Conservation (phyloP, 176 grass and related monocot genomes). For the Carex kokanica region DNA sequence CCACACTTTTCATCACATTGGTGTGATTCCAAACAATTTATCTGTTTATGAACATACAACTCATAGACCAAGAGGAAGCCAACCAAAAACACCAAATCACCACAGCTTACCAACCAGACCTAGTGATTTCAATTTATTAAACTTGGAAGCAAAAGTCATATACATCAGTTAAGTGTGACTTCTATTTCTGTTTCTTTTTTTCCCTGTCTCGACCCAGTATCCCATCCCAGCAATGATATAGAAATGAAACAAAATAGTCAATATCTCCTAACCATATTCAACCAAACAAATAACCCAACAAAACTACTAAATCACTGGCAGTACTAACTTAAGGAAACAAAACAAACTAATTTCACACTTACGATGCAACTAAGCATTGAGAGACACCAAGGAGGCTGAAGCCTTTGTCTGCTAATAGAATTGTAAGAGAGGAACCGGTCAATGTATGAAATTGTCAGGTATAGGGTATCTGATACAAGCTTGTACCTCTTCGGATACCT, state of each 20-base stretch:
- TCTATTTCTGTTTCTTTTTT: not conserved
- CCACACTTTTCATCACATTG: not conserved
- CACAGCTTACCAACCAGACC: not conserved
- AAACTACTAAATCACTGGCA: not conserved
- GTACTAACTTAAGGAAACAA: not conserved
- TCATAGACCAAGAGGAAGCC: not conserved
- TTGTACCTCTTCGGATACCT: conserved; percentile 95
- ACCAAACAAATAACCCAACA: not conserved
- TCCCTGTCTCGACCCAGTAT: not conserved
- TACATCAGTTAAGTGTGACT: not conserved
- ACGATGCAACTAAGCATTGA: conserved; percentile 84
- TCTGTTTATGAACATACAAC: not conserved
- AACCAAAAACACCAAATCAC: not conserved
- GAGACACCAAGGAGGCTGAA: conserved; percentile 92
- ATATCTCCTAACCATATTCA: not conserved
- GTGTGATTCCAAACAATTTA: not conserved
- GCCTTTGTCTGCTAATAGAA: conserved; percentile 43
- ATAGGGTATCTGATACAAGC: conserved; percentile 77
- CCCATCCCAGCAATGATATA: not conserved
- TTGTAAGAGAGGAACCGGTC: conserved; percentile 82
- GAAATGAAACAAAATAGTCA: not conserved
- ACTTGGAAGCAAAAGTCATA: not conserved
- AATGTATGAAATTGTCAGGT: conserved; percentile 66
- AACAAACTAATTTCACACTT: conserved; percentile 14
- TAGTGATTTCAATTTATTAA: not conserved